A percentile compares a stretch with the other conserved stretches of the same genome.
Evolutionary conservation across 73 alveolate genomes (phyloP).

Genomic region (Blepharisma stoltei): DNA sequence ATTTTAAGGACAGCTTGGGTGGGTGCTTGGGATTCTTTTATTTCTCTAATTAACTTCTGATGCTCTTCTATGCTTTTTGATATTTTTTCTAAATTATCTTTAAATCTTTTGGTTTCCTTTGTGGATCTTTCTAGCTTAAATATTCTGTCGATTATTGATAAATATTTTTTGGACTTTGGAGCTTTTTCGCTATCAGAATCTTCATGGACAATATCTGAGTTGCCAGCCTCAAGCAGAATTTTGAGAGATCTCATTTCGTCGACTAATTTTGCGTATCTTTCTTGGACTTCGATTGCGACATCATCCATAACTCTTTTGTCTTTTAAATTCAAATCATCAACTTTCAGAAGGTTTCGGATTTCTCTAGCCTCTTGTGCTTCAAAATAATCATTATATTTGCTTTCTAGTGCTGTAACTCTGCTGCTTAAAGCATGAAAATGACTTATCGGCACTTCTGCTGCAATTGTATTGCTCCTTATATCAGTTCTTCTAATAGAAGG

Average conservation of each 20-base stretch:
- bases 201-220: background rate
- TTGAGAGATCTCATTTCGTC: background rate
- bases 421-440: background rate
- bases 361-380: background rate
- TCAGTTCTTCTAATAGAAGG: no score
- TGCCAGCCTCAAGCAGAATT: background rate
- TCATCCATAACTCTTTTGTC: background rate
- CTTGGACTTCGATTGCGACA: background rate
- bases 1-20: background rate
- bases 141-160: background rate
- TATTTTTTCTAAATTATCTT: no score
- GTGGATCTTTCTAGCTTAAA: background rate
- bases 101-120: background rate
- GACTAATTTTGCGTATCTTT: background rate
- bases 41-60: no score
- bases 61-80: no score
- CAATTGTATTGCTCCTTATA: no score
- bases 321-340: background rate
- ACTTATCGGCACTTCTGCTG: no score
- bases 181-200: background rate
- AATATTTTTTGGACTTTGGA: background rate
- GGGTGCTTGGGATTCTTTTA: background rate
- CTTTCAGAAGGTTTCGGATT: background rate
- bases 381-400: background rate
- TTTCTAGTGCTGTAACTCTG: background rate